Base-by-base conservation (phyloP, 2,329 filamentous ascomycete species). In the Exophiala sp. region DNA sequence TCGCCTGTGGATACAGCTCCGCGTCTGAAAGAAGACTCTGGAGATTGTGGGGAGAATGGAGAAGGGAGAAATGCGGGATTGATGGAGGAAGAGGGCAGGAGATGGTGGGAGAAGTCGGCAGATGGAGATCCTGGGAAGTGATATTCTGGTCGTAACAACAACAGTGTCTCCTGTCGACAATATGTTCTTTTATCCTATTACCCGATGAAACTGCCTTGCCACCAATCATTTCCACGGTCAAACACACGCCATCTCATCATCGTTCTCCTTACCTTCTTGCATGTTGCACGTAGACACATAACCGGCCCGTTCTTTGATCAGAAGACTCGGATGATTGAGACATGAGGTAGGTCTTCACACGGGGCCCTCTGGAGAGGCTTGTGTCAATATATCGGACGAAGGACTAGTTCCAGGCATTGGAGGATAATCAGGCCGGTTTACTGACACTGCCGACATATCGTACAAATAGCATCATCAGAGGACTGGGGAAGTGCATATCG, bases 101-200 rank as follows among this genome's bases (percentile, higher is more conserved):
- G 19, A 21, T 7, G 19, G 16, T 34, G 30, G 30, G 14, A 6
- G 14, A 16, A 13, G 14, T 34, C 14, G 30, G 14, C 30, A 8
- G 9, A 34, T 13, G 6, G 11, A 6, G 24, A 27, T 27, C 10
- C 10, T 16, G 14, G 11, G 30, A 34, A 11, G 10, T 34, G 30
- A 34, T 16, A 8, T 6, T 34, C 30, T 34, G 30, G 10, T 34
- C 30, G 30, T 34, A 34, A n/a, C 30, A 34, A 34, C 30, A 27
- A n/a, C n/a, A 34, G 11, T 13, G 10, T 5, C 37, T 16, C 37
- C 21, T 13, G 27, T 45, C 30, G 14, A 39, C 8, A 18, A n/a
- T n/a, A n/a, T n/a, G n/a, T n/a, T 21, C 18, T 39, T 35, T 52
- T 53, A 53, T 53, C 50, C 50, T 53, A 49, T 53, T 53, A 53